Conservation (phyloP, 1,284 basidiomycete species). For the Macrocystidia cucumis region DNA sequence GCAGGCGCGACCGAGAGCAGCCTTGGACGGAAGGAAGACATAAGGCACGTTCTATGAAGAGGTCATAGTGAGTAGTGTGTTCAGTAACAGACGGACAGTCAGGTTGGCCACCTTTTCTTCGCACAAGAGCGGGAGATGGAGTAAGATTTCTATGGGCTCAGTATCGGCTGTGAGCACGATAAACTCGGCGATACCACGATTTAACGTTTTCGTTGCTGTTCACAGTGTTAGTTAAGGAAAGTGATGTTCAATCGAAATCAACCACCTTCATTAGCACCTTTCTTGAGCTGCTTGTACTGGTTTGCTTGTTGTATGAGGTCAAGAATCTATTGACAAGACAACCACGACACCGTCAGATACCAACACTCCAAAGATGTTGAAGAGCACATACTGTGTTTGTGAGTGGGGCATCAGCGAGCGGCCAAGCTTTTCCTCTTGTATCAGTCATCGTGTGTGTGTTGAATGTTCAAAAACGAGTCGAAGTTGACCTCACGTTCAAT, state of each 20-base stretch:
- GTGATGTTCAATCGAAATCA: neutral
- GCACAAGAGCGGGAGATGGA: slow-evolving; percentile 95
- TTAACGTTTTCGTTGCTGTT: slow-evolving; percentile 92
- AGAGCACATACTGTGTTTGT: slow-evolving; percentile 79
- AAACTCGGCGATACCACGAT: slow-evolving; percentile 98
- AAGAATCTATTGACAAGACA: slow-evolving; percentile 54
- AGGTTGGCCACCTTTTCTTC: slow-evolving; percentile 84
- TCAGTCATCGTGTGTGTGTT: slow-evolving; percentile 44
- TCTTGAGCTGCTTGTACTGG: slow-evolving; percentile 97
- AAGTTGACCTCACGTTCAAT: slow-evolving; percentile 61
- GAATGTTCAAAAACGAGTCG: slow-evolving; percentile 3
- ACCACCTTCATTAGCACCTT: slow-evolving; percentile 93
- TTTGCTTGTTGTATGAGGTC: slow-evolving; percentile 86
- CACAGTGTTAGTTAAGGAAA: slow-evolving; percentile 1
- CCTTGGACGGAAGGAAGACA: slow-evolving; percentile 92
- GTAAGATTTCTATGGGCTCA: slow-evolving; percentile 95
- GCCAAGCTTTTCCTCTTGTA: slow-evolving; percentile 79
- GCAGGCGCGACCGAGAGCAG: slow-evolving; percentile 93
- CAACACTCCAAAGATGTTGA: slow-evolving; percentile 2
- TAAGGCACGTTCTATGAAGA: slow-evolving; percentile 83
- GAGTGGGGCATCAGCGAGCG: slow-evolving; percentile 81
- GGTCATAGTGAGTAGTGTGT: slow-evolving; percentile 3
- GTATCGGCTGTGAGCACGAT: slow-evolving; percentile 98
- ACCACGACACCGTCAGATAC: neutral
- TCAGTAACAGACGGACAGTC: neutral